Evolutionary conservation across 495 filamentous ascomycete genomes (phyloP), one percentile per base, ranked within the genome.

Genomic region (Ascobolus immersus): DNA sequence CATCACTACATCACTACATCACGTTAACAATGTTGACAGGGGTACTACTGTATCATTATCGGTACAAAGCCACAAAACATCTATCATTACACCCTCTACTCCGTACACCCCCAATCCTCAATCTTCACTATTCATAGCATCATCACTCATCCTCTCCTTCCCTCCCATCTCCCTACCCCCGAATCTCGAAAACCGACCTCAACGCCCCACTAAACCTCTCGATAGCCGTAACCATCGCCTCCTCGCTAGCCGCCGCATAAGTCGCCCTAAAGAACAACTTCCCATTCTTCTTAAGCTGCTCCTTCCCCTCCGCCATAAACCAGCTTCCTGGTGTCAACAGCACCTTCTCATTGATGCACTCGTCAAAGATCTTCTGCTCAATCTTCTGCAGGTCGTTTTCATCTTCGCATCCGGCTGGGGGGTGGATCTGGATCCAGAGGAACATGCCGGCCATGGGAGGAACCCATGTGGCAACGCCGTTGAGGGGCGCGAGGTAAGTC

Each of bases 401-500:
- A 51, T 59, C 13, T 54, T 49, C 2, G 59, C 57, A 18, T 54
- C 38, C 1, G 80, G 82, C 53, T 93, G 81, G 58, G 54, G 69
- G 72, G 46, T 86, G 64, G 12, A 96, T 56, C 35, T 71, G 60
- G 22, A 96, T 58, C 86, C 86, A 93, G 47, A 78, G 72, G 62
- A 96, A 96, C 86, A 96, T 96, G 47, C 86, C 86, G n/a, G 86
- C 82, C 22, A 62, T 60, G 2, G 86, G 82, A 5, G 75, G 57
- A 22, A 53, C 62, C 89, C 86, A 96, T 53, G 67, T 73, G 9
- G 77, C 75, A 27, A 96, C 56, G 29, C 77, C 71, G 17, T 49
- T 50, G n/a, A n/a, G n/a, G n/a, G n/a, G n/a, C 1, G 86, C 86
- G 20, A 96, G 52, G 37, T 71, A 64, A 43, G 63, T 62, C 55